Evolutionary conservation across 2,329 filamentous ascomycete species (phyloP), one percentile per base, ranked within the genome.

Genomic region (Ceratocystis smalleyi): DNA sequence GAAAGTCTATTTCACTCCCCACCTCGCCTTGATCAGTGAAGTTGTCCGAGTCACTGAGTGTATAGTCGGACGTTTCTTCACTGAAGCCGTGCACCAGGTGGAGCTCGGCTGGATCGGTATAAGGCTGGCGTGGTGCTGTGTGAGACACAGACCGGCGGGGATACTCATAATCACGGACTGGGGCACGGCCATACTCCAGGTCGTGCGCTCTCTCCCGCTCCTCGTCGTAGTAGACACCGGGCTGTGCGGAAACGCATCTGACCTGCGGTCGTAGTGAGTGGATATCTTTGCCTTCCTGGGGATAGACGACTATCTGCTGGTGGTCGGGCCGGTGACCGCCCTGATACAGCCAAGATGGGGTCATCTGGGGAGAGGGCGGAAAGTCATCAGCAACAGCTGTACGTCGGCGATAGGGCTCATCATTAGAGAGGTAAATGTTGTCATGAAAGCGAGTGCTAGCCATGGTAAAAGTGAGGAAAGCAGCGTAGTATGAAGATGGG

Each of bases 1-100:
- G n/a, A 24, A 59, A 43, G 30, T 59, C 35, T 5, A 15, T 19
- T 3, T 63, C 64, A 22, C 40, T 43, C 2, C 57, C 61, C 6
- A 32, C 54, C 24, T 60, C 51, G 32, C 43, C 24, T 15, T 55
- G 32, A 7, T 51, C 59, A 12, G 45, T 59, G 5, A 55, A 62
- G 54, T 45, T 30, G 45, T 60, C 54, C 15, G 22, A 47, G 35
- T 49, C 59, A 32, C 15, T 30, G 5, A 24, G 47, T 5, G 59
- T 12, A 30, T 7, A 49, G 6, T 64, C 62, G 54, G 30, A 61
- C 40, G 61, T 15, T 19, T 60, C 47, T 47, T 65, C 54, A 12
- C 54, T 17, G 15, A 30, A 40, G 15, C 30, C 59, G 22, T 6
- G 49, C 7, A 17, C 32, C 3, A 61, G 45, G 27, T 59, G 59